Conservation (phyloP, 1,284 basidiomycete genomes). For the Ustilago trichophora region DNA sequence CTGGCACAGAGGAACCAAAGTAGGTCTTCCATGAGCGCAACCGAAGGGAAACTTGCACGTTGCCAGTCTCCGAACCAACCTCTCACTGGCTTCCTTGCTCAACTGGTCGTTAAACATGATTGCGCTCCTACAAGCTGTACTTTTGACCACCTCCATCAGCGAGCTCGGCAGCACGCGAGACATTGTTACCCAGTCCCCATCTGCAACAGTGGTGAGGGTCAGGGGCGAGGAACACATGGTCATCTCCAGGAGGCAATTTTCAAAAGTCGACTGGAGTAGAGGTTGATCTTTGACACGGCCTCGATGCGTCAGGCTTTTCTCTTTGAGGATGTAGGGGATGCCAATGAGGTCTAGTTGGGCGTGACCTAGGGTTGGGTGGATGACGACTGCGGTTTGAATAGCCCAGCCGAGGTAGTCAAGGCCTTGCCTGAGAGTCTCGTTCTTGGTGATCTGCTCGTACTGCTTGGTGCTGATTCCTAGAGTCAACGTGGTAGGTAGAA, state of each 20-base stretch:
- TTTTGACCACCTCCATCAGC: constrained; percentile 27
- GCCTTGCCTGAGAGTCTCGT: background rate
- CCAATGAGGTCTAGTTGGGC: constrained; percentile 30
- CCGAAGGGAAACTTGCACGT: constrained; percentile 84
- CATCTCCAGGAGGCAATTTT: constrained; percentile 7
- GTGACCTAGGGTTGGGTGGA: constrained; percentile 17
- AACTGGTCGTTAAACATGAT: constrained; percentile 87
- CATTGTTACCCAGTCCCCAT: constrained; percentile 4
- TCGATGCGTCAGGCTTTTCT: constrained; percentile 7
- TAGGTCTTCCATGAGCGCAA: constrained; percentile 82
- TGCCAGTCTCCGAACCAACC: constrained; percentile 76
- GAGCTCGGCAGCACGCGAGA: constrained; percentile 5
- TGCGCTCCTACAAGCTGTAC: constrained; percentile 30
- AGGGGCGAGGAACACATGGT: background rate
- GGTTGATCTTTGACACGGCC: constrained; percentile 14
- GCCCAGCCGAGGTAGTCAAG: constrained; percentile 21
- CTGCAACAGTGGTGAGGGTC: background rate
- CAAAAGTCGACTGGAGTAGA: constrained; percentile 6
- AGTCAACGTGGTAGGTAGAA: constrained; percentile 1
- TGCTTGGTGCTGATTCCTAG: constrained; percentile 16
- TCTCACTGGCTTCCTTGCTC: constrained; percentile 74
- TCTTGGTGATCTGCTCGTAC: constrained; percentile 2
- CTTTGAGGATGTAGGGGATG: constrained; percentile 20
- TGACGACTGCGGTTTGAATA: constrained; percentile 3
- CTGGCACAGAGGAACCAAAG: constrained; percentile 29